A percentile compares a stretch with the other conserved stretches of the same genome.
phyloP scores from a whole-genome alignment of 2,329 filamentous ascomycete species.

The Ascochyta viciae-villosae region DNA sequence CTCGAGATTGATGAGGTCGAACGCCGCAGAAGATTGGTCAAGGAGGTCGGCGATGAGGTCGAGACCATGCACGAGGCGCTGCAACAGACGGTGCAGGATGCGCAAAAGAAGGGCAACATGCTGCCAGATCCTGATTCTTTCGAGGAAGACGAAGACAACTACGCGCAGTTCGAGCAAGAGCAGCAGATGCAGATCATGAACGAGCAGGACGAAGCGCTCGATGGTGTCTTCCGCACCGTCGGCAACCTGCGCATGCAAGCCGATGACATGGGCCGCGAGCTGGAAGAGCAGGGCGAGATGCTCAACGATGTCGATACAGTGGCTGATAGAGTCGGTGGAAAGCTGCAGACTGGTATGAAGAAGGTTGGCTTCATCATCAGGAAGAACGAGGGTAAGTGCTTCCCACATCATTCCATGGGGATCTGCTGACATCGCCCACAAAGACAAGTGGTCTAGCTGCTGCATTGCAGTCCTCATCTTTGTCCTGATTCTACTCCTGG shows the following conservation, averaged over 20 bases:
- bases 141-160: conserved; percentile 63
- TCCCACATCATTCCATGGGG: background rate
- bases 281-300: conserved; percentile 93
- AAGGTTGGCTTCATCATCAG: conserved; percentile 85
- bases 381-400: conserved; percentile 79
- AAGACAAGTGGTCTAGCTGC: conserved; percentile 77
- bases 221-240: conserved; percentile 91
- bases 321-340: conserved; percentile 85
- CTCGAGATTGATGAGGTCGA: conserved; percentile 82
- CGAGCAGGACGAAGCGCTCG: conserved; percentile 91
- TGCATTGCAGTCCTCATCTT: conserved; percentile 90
- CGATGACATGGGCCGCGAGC: conserved; percentile 92
- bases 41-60: conserved; percentile 87
- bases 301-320: conserved; percentile 83
- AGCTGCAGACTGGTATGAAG: conserved; percentile 84
- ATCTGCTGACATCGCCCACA: conserved; percentile 36
- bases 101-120: conserved; percentile 48
- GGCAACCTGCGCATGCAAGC: conserved; percentile 90
- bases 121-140: conserved; percentile 68
- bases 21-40: conserved; percentile 80
- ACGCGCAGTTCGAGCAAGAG: conserved; percentile 86
- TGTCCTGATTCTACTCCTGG: conserved; percentile 83
- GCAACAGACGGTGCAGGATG: conserved; percentile 61
- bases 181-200: conserved; percentile 91
- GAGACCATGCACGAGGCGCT: conserved; percentile 89